phyloP scores from a whole-genome alignment of 2,329 filamentous ascomycete genomes.

The Colletotrichum liriopes region DNA sequence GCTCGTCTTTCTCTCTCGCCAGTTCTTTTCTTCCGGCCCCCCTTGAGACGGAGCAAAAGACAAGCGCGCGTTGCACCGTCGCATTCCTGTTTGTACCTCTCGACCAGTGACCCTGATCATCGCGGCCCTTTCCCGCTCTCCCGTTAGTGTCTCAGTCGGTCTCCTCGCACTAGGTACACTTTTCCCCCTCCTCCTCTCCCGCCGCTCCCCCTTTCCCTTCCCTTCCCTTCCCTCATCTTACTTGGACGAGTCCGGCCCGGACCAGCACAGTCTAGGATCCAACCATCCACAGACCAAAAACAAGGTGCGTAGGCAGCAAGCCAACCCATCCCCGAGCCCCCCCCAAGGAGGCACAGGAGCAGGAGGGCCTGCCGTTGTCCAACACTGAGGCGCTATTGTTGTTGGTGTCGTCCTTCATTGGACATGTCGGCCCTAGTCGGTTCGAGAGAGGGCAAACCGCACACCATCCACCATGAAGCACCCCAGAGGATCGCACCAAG shows the following conservation, averaged over 20 bases:
- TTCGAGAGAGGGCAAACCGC: neutral
- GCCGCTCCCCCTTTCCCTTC: slow-evolving; percentile 15
- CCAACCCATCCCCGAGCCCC: neutral
- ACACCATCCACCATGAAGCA: neutral
- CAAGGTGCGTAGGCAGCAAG: slow-evolving; percentile 6
- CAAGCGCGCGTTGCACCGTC: neutral
- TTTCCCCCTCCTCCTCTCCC: neutral
- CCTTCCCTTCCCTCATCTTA: slow-evolving; percentile 31
- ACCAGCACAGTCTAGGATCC: slow-evolving; percentile 26
- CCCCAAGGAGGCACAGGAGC: neutral
- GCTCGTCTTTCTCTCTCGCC: neutral
- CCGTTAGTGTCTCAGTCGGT: slow-evolving; percentile 3
- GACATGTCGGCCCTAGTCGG: neutral
- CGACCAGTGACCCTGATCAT: slow-evolving; percentile 10
- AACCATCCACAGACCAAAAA: slow-evolving; percentile 11
- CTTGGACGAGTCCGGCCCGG: slow-evolving; percentile 20
- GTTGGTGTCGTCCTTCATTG: slow-evolving; percentile 10
- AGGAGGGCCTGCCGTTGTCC: neutral
- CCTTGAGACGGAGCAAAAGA: neutral
- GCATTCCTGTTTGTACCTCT: neutral
- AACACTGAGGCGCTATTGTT: slow-evolving; percentile 5
- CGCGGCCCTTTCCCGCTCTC: slow-evolving; percentile 15
- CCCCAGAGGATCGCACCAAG: slow-evolving; percentile 28
- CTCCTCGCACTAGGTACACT: neutral
- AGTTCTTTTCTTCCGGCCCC: neutral